Evolutionary conservation across 1,139 yeast genomes (phyloP).

Genomic region (Pichia sp.): DNA sequence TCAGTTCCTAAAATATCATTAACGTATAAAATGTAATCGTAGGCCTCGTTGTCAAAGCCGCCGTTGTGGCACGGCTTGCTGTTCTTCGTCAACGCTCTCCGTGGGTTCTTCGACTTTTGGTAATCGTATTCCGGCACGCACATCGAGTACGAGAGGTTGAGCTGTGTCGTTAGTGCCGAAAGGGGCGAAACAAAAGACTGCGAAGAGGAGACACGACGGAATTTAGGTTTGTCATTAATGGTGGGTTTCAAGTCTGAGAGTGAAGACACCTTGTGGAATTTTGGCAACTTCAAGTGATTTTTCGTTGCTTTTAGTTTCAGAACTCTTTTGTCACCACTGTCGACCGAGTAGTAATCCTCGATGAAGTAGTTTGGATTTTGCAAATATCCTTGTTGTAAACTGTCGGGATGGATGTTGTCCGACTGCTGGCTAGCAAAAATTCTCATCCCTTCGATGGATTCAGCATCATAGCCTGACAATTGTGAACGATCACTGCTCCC

Average conservation of each 20-base stretch:
- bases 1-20: conserved; percentile 89
- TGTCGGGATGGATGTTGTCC: neutral
- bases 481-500: conserved; percentile 16
- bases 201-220: conserved; percentile 74
- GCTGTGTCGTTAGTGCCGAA: conserved; percentile 70
- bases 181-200: conserved; percentile 76
- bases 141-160: conserved; percentile 76
- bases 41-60: conserved; percentile 84
- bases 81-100: conserved; percentile 89
- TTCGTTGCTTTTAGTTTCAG: neutral
- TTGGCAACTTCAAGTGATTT: conserved; percentile 29
- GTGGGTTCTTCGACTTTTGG: conserved; percentile 81
- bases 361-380: neutral
- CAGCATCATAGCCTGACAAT: neutral
- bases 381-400: neutral
- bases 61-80: conserved; percentile 76
- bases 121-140: conserved; percentile 88
- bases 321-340: neutral
- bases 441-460: neutral
- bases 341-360: conserved; percentile 2
- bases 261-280: conserved; percentile 41
- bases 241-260: conserved; percentile 61
- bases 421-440: neutral
- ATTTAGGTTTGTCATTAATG: conserved; percentile 63
- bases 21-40: conserved; percentile 89